Percentiles rank a stretch among this genome's conserved stretches.
These are phyloP conservation scores for Dipteronia sinensis DNA, from an alignment of 345 rosid species.

Conservation along the genomic window DNA sequence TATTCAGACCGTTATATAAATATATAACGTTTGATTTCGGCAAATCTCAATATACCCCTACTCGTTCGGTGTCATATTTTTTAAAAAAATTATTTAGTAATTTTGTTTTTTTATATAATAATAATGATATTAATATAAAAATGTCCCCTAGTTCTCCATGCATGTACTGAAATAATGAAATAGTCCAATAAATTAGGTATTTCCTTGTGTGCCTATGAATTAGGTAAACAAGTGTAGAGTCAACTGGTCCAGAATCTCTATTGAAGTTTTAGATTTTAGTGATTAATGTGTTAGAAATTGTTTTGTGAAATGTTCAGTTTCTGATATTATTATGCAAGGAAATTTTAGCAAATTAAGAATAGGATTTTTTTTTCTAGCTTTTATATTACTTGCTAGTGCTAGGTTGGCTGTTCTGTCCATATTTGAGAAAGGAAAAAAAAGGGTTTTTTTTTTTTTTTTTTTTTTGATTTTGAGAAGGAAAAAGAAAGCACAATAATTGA, in stretches of 20 bases:
- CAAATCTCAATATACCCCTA: no score
- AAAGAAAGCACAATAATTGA: constrained; percentile 5
- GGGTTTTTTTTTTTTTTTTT: not conserved
- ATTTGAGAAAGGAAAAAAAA: not conserved
- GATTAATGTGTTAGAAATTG: not conserved
- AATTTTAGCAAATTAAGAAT: not conserved
- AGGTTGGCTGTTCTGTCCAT: not conserved
- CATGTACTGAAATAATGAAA: no score
- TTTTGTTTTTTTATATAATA: no score
- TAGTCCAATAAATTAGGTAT: not conserved
- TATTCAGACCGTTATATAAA: no score
- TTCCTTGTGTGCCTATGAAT: not conserved
- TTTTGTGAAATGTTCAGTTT: not conserved
- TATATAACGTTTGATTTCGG: no score
- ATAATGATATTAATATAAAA: no score
- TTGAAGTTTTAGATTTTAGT: not conserved
- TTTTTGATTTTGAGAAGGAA: not conserved
- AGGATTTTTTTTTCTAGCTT: not conserved
- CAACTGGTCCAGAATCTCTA: not conserved
- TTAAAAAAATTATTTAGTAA: no score
- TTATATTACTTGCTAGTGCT: not conserved
- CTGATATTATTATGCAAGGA: no score
- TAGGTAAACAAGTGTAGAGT: not conserved
- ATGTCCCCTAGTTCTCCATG: not conserved
- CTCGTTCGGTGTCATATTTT: no score